phyloP scores from a whole-genome alignment of 169 alveolate genomes.

The Plasmodium malariae region DNA sequence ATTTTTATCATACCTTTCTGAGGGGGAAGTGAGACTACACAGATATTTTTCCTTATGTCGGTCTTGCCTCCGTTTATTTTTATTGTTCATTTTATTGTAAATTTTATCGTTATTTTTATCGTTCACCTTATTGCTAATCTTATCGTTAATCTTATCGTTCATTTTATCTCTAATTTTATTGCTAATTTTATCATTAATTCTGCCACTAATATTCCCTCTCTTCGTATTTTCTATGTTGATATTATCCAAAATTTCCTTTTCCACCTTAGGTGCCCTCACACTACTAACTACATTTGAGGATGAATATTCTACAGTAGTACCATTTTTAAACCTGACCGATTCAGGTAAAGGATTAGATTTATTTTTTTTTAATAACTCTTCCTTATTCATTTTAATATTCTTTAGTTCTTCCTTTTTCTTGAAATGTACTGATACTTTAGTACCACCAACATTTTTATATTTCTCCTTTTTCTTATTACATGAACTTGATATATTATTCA shows the following conservation, averaged over 20 bases:
- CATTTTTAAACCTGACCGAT: constrained; percentile 21
- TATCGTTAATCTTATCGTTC: not conserved
- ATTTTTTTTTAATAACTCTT: constrained; percentile 7
- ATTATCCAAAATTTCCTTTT: not conserved
- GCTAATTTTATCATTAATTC: not conserved
- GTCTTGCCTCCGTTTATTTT: not conserved
- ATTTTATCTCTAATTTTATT: constrained; percentile 11
- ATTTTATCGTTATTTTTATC: too few species aligned
- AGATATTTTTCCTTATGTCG: not conserved
- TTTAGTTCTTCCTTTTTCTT: constrained; percentile 15
- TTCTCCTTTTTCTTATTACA: constrained; percentile 19
- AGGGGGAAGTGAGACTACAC: not conserved
- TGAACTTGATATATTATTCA: constrained; percentile 40
- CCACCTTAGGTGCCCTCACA: constrained; percentile 27
- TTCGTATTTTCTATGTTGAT: not conserved
- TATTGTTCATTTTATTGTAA: too few species aligned
- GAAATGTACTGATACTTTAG: constrained; percentile 10
- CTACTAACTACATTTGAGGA: constrained; percentile 1
- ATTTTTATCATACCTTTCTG: constrained; percentile 30
- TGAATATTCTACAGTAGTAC: not conserved
- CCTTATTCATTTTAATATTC: constrained; percentile 31
- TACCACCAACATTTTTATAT: not conserved
- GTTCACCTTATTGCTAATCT: too few species aligned
- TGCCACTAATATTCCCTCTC: not conserved
- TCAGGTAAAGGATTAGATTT: constrained; percentile 11